Percentiles rank a stretch among this genome's conserved stretches.
Evolutionary conservation across 441 rosid genomes (phyloP).

Genomic region (Pelargonium fulgidum): DNA sequence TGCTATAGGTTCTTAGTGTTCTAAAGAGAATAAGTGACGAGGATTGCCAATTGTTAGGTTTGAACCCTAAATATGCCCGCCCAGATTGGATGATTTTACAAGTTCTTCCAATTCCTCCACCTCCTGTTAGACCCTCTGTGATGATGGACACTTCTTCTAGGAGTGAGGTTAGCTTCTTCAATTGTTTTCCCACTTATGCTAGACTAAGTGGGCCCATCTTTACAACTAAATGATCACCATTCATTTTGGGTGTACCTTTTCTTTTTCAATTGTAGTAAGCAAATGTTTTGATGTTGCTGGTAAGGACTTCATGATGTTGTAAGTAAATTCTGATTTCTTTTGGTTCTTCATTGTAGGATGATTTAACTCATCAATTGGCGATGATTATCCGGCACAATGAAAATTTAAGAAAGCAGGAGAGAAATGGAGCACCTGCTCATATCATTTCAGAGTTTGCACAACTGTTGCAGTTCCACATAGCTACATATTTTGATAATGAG

Average conservation of each 20-base stretch:
- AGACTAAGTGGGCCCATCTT: not conserved
- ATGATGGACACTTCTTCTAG: constrained; percentile 99
- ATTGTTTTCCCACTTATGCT: not conserved
- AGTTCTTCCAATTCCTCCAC: constrained; percentile 98
- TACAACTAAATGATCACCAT: not conserved
- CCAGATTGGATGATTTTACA: constrained; percentile 99
- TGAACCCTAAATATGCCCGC: constrained; percentile 92
- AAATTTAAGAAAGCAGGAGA: constrained; percentile 83
- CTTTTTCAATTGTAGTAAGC: not conserved
- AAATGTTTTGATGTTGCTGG: not conserved
- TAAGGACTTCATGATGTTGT: not conserved
- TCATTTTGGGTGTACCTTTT: not conserved
- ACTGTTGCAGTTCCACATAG: constrained; percentile 89
- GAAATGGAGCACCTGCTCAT: constrained; percentile 97
- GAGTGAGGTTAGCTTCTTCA: constrained; percentile 69
- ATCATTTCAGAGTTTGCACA: constrained; percentile 95
- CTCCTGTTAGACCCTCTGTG: constrained; percentile 98
- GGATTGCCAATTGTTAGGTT: constrained; percentile 79
- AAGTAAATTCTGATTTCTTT: constrained; percentile 19
- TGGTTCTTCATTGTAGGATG: constrained; percentile 57
- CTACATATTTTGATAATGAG: constrained; percentile 97
- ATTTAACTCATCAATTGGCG: constrained; percentile 91
- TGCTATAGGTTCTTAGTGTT: constrained; percentile 71
- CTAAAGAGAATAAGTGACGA: constrained; percentile 92
- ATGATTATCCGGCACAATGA: constrained; percentile 95